phyloP scores from a whole-genome alignment of 495 filamentous ascomycete species.

The Bathelium albidoporum region DNA sequence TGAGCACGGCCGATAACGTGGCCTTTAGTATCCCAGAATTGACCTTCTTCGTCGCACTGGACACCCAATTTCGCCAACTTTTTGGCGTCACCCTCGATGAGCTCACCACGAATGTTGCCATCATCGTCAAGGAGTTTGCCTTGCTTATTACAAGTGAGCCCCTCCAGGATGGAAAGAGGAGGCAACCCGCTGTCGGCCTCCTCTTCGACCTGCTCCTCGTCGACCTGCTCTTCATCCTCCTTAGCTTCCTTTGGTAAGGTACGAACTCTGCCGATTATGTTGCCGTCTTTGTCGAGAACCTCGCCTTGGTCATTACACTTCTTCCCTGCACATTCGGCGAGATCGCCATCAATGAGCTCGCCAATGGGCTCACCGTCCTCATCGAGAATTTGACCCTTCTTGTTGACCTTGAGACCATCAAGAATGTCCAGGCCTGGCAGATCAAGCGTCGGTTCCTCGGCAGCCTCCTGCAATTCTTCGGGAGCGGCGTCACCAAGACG shows the following conservation, averaged over 20 bases:
- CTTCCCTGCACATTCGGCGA: conserved; percentile 40
- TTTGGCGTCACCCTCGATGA: conserved; percentile 36
- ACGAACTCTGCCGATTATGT: conserved; percentile 32
- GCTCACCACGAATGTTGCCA: conserved; percentile 33
- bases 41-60: conserved; percentile 29
- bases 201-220: conserved; percentile 27
- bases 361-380: conserved; percentile 44
- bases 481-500: conserved; percentile 33
- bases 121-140: conserved; percentile 40
- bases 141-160: conserved; percentile 50
- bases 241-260: conserved; percentile 24
- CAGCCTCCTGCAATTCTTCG: conserved; percentile 21
- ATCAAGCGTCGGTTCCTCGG: conserved; percentile 18
- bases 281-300: conserved; percentile 37
- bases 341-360: conserved; percentile 39
- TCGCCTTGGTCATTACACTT: conserved; percentile 45
- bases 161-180: conserved; percentile 50
- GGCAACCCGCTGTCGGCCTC: conserved; percentile 35
- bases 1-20: conserved; percentile 35
- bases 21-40: conserved; percentile 38
- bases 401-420: conserved; percentile 37
- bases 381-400: conserved; percentile 37
- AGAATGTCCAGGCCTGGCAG: conserved; percentile 31
- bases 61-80: conserved; percentile 33
- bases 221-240: conserved; percentile 20